phyloP scores from a whole-genome alignment of 768 basidiomycete species.

The Hericium rajendrae region DNA sequence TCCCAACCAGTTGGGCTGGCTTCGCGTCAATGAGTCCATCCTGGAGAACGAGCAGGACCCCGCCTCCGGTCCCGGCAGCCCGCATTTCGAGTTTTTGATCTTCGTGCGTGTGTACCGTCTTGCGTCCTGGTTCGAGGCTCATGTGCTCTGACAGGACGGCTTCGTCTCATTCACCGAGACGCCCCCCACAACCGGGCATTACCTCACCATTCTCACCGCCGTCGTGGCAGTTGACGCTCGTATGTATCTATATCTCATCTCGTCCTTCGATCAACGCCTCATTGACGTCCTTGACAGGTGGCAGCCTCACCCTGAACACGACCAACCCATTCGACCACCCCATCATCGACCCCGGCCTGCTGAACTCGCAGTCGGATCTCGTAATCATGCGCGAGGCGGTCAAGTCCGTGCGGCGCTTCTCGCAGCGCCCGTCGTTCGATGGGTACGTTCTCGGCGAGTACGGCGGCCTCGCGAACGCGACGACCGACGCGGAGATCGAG shows the following conservation, averaged over 20 bases:
- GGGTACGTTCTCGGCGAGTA: constrained; percentile 19
- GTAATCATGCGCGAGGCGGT: constrained; percentile 22
- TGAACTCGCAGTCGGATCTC: constrained; percentile 25
- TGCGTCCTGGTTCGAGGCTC: neutral
- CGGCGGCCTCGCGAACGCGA: constrained; percentile 5
- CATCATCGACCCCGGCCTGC: constrained; percentile 39
- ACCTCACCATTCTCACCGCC: constrained; percentile 2
- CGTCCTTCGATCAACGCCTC: too few species aligned
- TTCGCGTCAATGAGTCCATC: neutral
- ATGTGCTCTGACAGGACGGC: neutral
- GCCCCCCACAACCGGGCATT: neutral
- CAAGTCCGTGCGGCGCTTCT: constrained; percentile 17
- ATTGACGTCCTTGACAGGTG: constrained; percentile 18
- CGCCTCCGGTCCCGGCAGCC: neutral
- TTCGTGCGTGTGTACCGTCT: neutral
- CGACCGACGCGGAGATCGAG: constrained; percentile 10
- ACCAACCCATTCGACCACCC: constrained; percentile 37
- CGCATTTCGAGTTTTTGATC: constrained; percentile 3
- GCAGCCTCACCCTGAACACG: constrained; percentile 29
- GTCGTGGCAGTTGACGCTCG: constrained; percentile 8
- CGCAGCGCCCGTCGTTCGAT: constrained; percentile 20
- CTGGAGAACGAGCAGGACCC: neutral
- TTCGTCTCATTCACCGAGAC: constrained; percentile 1
- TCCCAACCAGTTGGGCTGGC: constrained; percentile 3
- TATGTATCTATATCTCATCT: neutral